Percentiles rank a stretch among this genome's conserved stretches.
phyloP scores from a whole-genome alignment of 2,329 filamentous ascomycete species.

The Chaetomiaceae sp. region DNA sequence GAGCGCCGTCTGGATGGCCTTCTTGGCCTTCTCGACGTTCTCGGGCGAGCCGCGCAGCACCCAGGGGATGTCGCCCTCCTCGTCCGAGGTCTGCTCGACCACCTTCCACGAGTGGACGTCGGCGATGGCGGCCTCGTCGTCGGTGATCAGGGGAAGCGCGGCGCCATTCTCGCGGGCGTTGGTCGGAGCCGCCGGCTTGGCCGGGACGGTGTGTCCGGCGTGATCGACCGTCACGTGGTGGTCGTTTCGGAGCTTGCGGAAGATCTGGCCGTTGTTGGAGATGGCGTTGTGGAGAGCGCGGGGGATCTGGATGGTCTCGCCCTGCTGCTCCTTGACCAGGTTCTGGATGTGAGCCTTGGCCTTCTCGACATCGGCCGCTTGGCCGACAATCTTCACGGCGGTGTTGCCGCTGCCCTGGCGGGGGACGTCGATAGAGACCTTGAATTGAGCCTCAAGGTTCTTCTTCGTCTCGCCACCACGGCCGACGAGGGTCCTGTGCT shows the following conservation, averaged over 20 bases:
- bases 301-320: constrained; percentile 81
- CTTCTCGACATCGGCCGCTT: constrained; percentile 71
- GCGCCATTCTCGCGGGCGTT: constrained; percentile 51
- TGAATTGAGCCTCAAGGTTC: constrained; percentile 79
- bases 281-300: constrained; percentile 77
- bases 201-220: constrained; percentile 70
- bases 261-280: constrained; percentile 86
- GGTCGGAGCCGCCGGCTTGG: constrained; percentile 52
- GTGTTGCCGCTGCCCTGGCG: constrained; percentile 81
- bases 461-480: constrained; percentile 85
- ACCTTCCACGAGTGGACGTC: constrained; percentile 80
- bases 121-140: constrained; percentile 61
- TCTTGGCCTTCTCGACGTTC: constrained; percentile 75
- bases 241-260: constrained; percentile 83
- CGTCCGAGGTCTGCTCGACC: constrained; percentile 52
- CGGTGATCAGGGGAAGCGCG: constrained; percentile 84
- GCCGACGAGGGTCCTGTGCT: constrained; percentile 88
- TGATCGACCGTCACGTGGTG: constrained; percentile 89
- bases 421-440: constrained; percentile 83
- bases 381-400: constrained; percentile 79
- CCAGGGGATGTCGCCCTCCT: constrained; percentile 79
- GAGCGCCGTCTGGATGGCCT: constrained; percentile 67
- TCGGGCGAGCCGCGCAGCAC: constrained; percentile 75
- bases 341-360: constrained; percentile 80
- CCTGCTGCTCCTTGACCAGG: constrained; percentile 79